Conservation (phyloP, 441 rosid species). For the Arabidopsis hybrid region DNA sequence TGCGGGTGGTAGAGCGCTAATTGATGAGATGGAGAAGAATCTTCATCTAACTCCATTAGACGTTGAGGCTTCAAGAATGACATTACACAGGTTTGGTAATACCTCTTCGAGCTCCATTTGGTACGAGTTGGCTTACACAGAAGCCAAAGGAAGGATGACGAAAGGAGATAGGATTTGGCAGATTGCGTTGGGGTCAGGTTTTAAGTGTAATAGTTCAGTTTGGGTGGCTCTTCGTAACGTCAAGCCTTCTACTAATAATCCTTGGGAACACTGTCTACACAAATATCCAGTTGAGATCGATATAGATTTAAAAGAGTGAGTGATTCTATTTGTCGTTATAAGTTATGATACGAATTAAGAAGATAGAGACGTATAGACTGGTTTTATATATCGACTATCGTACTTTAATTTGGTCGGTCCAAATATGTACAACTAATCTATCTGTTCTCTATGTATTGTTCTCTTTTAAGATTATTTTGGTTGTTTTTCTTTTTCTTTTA, state of each 20-base stretch:
- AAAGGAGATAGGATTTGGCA: constrained; percentile 71
- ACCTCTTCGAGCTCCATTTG: constrained; percentile 94
- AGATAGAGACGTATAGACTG: neutral
- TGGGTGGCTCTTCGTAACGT: constrained; percentile 70
- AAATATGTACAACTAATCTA: neutral
- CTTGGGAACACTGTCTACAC: constrained; percentile 72
- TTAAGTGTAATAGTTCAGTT: constrained; percentile 78
- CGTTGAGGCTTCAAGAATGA: constrained; percentile 91
- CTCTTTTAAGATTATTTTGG: neutral
- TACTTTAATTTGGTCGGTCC: constrained; percentile 9
- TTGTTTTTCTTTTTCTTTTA: no score
- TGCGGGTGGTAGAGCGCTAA: constrained; percentile 94
- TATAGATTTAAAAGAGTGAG: constrained; percentile 21
- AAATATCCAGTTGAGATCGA: constrained; percentile 59
- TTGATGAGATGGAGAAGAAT: constrained; percentile 94
- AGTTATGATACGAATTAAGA: neutral
- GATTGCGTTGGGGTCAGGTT: constrained; percentile 72
- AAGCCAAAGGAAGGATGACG: constrained; percentile 81
- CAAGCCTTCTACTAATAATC: constrained; percentile 54
- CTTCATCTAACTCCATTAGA: constrained; percentile 73
- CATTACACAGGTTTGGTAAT: constrained; percentile 90
- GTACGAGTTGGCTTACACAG: constrained; percentile 88
- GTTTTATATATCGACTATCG: neutral
- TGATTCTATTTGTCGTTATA: neutral
- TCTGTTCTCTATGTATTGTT: constrained; percentile 7